Base-by-base conservation (phyloP, 441 rosid species). In the Eruca vesicaria region DNA sequence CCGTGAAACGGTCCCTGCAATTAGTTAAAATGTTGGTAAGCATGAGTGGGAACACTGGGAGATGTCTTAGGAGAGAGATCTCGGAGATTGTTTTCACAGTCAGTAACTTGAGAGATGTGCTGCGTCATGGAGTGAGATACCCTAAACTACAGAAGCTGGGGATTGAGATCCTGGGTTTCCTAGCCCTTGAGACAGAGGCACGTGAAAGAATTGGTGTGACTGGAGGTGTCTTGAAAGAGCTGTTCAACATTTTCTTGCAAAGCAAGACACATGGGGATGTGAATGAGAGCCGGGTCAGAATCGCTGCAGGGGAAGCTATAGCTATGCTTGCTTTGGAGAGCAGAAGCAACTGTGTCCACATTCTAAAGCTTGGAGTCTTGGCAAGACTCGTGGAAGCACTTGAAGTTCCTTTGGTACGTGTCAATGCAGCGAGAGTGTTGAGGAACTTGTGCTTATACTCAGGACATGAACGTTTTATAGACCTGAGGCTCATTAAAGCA, bases 221-320 rank as follows among this genome's bases (percentile, higher is more conserved):
- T 0, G 98, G 98, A 3, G 94, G 96, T 45, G 79, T 93, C 33
- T 85, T 93, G 4, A 90, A 85, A 81, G 98, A 91, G 78, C 58
- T 93, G 43, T 79, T 90, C 81, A 87, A 87, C 81, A 90, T 94
- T 73, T 93, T 95, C 82, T 88, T 90, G 70, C 72, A 79, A 21
- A 73, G 83, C n/a, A 80, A 69, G 59, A 66, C 60, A 16, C 66
- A 21, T 45, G 45, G 14, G 26, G 82, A 83, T 3, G 72, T 10
- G 55, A 63, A 60, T 76, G 89, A 76, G 68, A 84, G 75, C 45
- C 79, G 71, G 36, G 97, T 85, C 18, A 83, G 88, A 57, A 79
- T 75, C 36, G 94, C 92, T 3, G 92, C 98, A n/a, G 99, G 99
- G 31, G 96, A 89, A 80, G 97, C 99, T 6, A 81, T 95, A 50